These are phyloP conservation scores for Brassica hybrid DNA, from an alignment of 441 rosid genomes.

Conservation along the genomic window DNA sequence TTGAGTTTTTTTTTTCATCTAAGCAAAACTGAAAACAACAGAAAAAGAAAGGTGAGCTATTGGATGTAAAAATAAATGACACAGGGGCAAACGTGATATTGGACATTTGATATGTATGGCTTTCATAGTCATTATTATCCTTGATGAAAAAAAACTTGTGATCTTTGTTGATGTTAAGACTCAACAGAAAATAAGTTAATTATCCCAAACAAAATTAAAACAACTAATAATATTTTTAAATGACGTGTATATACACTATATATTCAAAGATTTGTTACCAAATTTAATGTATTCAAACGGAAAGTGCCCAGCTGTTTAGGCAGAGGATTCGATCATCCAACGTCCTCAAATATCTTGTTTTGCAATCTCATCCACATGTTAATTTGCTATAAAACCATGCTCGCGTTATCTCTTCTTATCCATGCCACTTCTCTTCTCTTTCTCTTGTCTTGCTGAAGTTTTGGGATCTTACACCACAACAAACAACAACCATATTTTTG, in stretches of 20 bases:
- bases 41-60: neutral
- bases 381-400: slow-evolving; percentile 29
- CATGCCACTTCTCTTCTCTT: slow-evolving; percentile 29
- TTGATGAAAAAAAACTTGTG: neutral
- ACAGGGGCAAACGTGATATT: neutral
- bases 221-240: neutral
- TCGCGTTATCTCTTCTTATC: slow-evolving; percentile 12
- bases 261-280: slow-evolving; percentile 27
- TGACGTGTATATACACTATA: neutral
- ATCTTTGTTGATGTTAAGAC: neutral
- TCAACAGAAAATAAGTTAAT: neutral
- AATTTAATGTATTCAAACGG: slow-evolving; percentile 31
- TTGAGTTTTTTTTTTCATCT: neutral
- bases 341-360: slow-evolving; percentile 27
- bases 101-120: neutral
- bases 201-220: neutral
- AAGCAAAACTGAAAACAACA: neutral
- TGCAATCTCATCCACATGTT: slow-evolving; percentile 42
- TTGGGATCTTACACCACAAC: slow-evolving; percentile 26
- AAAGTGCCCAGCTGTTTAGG: slow-evolving; percentile 43
- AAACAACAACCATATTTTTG: slow-evolving; percentile 23
- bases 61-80: neutral
- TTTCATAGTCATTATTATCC: too few species aligned
- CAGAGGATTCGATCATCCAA: slow-evolving; percentile 44
- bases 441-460: slow-evolving; percentile 26